Evolutionary conservation across 768 basidiomycete species (phyloP).

Genomic region (Trametes villosa): DNA sequence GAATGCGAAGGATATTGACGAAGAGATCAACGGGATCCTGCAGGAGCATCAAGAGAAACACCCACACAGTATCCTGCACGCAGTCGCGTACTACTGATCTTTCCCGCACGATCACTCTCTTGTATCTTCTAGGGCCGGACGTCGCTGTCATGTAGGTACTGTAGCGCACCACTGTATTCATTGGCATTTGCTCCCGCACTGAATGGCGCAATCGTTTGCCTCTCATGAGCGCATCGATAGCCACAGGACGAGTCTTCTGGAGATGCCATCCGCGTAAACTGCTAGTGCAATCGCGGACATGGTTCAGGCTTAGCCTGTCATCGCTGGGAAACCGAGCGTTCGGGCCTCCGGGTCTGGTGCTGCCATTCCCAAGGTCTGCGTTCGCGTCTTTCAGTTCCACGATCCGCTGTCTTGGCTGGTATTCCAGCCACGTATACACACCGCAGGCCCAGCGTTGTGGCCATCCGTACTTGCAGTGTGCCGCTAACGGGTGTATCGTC

Average conservation of each 20-base stretch:
- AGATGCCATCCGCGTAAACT: background rate
- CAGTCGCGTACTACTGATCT: constrained; percentile 85
- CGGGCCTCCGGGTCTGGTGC: background rate
- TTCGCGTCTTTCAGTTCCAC: background rate
- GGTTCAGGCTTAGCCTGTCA: background rate
- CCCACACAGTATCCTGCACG: constrained; percentile 90
- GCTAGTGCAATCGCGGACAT: constrained; percentile 2
- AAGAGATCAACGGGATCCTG: constrained; percentile 88
- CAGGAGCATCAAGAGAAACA: constrained; percentile 84
- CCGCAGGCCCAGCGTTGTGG: background rate
- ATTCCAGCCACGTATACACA: background rate
- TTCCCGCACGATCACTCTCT: background rate
- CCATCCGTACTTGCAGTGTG: background rate
- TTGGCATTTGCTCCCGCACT: background rate
- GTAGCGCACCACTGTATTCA: constrained; percentile 9
- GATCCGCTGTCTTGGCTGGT: background rate
- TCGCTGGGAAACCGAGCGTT: background rate
- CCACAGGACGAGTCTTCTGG: background rate
- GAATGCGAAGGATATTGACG: constrained; percentile 82
- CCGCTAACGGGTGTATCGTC: too few relatives aligned
- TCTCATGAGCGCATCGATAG: constrained; percentile 10
- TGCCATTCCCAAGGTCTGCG: background rate
- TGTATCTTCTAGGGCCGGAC: constrained; percentile 12
- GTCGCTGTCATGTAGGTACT: constrained; percentile 3
- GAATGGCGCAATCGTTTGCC: constrained; percentile 14